These are phyloP conservation scores for Ogataea allantospora DNA, from an alignment of 805 yeast species.

Conservation along the genomic window DNA sequence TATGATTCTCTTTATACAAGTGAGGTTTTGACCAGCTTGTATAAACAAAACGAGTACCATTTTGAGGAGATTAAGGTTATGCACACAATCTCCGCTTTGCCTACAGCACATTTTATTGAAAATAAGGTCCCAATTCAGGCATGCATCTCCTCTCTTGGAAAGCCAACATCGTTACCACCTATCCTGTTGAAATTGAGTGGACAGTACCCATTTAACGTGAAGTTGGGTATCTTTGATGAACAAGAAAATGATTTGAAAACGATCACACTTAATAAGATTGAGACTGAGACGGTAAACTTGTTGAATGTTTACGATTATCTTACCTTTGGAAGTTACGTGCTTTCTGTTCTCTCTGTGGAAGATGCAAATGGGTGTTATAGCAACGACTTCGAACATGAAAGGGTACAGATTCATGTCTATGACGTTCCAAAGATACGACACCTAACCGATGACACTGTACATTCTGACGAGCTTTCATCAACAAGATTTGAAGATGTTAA, in stretches of 20 bases:
- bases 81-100: conserved; percentile 61
- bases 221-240: conserved; percentile 59
- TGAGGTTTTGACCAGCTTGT: conserved; percentile 33
- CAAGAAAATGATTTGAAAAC: conserved; percentile 52
- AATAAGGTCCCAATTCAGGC: conserved; percentile 25
- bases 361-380: conserved; percentile 73
- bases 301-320: conserved; percentile 48
- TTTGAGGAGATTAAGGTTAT: conserved; percentile 38
- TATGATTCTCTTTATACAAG: conserved; percentile 63
- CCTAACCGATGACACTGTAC: conserved; percentile 35
- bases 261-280: conserved; percentile 44
- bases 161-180: conserved; percentile 38
- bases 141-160: conserved; percentile 29
- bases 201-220: conserved; percentile 56
- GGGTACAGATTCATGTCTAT: conserved; percentile 55
- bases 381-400: conserved; percentile 37
- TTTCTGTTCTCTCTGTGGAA: conserved; percentile 53
- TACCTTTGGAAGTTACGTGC: conserved; percentile 66
- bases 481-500: conserved; percentile 7
- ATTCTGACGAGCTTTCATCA: conserved; percentile 20
- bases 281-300: conserved; percentile 36
- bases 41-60: conserved; percentile 22
- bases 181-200: conserved; percentile 61
- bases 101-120: conserved; percentile 42
- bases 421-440: conserved; percentile 69